phyloP scores from a whole-genome alignment of 1,284 basidiomycete species.

The Fereydounia khargensis region DNA sequence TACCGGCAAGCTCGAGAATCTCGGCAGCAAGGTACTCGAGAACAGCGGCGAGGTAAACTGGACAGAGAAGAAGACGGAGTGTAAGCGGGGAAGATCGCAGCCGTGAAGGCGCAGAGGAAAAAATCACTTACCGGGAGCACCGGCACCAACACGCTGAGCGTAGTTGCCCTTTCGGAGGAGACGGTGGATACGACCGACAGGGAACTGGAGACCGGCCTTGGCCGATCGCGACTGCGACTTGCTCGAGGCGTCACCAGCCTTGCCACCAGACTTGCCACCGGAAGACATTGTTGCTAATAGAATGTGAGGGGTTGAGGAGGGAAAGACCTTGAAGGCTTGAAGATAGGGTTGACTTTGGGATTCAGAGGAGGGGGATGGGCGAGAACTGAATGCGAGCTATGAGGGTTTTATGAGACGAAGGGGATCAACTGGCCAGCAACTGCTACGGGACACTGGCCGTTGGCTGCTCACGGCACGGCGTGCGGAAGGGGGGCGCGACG shows the following conservation, averaged over 20 bases:
- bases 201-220: conserved; percentile 74
- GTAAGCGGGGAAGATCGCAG: background rate
- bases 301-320: conserved; percentile 7
- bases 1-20: conserved; percentile 89
- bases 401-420: background rate
- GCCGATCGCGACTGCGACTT: conserved; percentile 72
- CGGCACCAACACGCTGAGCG: conserved; percentile 72
- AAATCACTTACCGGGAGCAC: conserved; percentile 67
- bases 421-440: no score
- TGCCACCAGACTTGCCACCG: conserved; percentile 61
- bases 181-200: conserved; percentile 90
- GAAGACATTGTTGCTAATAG: conserved; percentile 38
- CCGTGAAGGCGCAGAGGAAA: no score
- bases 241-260: conserved; percentile 58
- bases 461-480: no score
- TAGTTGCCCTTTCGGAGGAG: conserved; percentile 87
- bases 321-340: conserved; percentile 13
- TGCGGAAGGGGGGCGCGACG: no score
- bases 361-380: conserved; percentile 6
- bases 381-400: background rate
- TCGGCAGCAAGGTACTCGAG: conserved; percentile 87
- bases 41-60: conserved; percentile 84
- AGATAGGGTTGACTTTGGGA: conserved; percentile 11
- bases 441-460: no score
- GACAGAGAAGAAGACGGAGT: conserved; percentile 1